Evolutionary conservation across 2,329 filamentous ascomycete genomes (phyloP).

Genomic region (Hypomyces rosellus): DNA sequence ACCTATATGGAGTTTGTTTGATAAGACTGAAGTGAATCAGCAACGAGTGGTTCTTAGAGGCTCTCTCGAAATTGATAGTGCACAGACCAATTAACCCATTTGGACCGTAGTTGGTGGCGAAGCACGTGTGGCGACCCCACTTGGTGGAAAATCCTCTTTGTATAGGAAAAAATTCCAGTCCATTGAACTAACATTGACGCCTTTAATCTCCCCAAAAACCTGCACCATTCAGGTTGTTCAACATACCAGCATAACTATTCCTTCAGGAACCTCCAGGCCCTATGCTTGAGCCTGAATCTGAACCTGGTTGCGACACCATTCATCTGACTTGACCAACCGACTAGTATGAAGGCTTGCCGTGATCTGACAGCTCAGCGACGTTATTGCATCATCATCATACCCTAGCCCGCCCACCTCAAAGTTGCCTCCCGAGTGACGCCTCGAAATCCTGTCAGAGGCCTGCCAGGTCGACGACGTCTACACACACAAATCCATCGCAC

Average conservation of each 20-base stretch:
- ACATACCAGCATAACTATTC: not conserved
- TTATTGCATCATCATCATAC: constrained; percentile 1
- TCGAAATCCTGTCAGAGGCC: not conserved
- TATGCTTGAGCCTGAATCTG: constrained; percentile 1
- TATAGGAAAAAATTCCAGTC: constrained; percentile 4
- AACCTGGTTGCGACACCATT: not conserved
- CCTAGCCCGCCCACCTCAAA: not conserved
- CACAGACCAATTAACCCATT: constrained; percentile 7
- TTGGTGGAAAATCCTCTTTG: constrained; percentile 10
- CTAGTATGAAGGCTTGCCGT: constrained; percentile 1
- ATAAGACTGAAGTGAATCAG: too few relatives aligned
- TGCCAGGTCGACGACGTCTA: not conserved
- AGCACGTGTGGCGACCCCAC: constrained; percentile 12
- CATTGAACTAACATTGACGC: not conserved
- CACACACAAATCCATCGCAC: not conserved
- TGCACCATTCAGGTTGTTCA: not conserved
- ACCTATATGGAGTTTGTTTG: too few relatives aligned
- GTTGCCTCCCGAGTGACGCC: not conserved
- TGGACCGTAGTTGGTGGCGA: constrained; percentile 5
- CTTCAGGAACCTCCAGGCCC: not conserved
- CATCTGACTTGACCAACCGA: not conserved
- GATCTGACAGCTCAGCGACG: not conserved
- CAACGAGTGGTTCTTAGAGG: too few relatives aligned
- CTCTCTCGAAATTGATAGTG: not conserved
- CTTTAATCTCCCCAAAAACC: not conserved